Conservation (phyloP, 2,329 filamentous ascomycete genomes). For the Colletotrichum sp. region DNA sequence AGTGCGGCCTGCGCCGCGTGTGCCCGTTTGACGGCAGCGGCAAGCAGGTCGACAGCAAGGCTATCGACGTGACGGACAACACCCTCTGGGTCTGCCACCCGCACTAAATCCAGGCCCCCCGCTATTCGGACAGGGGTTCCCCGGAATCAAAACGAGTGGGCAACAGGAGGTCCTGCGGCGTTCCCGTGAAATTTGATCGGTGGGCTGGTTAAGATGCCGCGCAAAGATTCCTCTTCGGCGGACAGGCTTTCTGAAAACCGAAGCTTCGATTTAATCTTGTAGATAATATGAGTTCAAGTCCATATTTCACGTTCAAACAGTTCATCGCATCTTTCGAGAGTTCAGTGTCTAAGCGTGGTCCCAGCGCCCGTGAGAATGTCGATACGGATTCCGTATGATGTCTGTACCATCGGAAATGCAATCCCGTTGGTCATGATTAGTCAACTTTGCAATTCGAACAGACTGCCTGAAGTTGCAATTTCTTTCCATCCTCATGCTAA, state of each 20-base stretch:
- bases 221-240: background rate
- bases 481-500: background rate
- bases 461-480: background rate
- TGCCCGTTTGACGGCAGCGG: background rate
- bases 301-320: background rate
- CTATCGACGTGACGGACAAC: background rate
- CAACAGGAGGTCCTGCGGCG: background rate
- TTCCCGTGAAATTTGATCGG: background rate
- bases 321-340: background rate
- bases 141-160: background rate
- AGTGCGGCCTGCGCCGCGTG: background rate
- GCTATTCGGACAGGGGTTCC: background rate
- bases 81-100: constrained; percentile 2
- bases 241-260: background rate
- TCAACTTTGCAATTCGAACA: background rate
- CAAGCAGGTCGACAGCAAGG: background rate
- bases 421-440: background rate
- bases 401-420: background rate
- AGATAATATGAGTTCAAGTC: background rate
- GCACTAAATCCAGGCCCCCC: background rate
- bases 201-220: background rate
- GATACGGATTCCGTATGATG: fast-evolving
- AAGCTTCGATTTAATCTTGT: background rate
- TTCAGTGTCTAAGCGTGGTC: background rate
- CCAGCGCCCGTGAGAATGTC: background rate